Base-by-base conservation (phyloP, 352 stramenopile genomes). In the Pythium rhizo-oryzae region DNA sequence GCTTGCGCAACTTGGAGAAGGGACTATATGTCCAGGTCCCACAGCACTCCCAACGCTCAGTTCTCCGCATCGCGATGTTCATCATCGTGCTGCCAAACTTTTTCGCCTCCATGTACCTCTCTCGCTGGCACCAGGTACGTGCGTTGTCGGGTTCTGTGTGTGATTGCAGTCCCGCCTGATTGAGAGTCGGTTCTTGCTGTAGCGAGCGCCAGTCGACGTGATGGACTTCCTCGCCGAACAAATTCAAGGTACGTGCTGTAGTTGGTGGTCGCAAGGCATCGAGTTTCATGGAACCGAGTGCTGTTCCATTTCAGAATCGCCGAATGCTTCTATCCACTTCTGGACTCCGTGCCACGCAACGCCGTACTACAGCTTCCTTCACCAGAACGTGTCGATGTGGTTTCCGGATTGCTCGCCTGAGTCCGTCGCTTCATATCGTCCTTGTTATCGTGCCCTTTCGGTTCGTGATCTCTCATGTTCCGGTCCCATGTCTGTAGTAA, bases 301-400 rank as follows among this genome's bases (percentile, higher is more conserved):
- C 12, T 63, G 15, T n/a, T 16, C 15, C 9, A n/a, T n/a, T n/a
- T 16, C 19, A 65, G 56, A 66, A 19, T 52, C 50, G 11, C 66
- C 80, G 1, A 64, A 77, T 8, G 72, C 71, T 19, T 85, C 85
- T 21, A 87, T 95, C 35, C 85, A 96, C 69, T 94, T 96, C 69
- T 94, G 88, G 78, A 92, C 87, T 44, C 77, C 85, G 15, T 96
- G 89, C 53, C 89, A 96, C 64, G 85, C 85, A 44, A 96, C 89
- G 33, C 89, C 89, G 7, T 95, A 94, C 71, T 96, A 92, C 80
- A 95, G 85, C 70, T 90, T 92, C 60, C 65, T 96, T 51, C 89
- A 96, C 62, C 76, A 82, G 16, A 94, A 94, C 47, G 72, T 90
- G 4, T 83, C 87, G 23, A 90, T 94, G 81, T 94, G 89, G 82